phyloP scores from a whole-genome alignment of 2,329 filamentous ascomycete genomes.

The Neonectria neomacrospora region DNA sequence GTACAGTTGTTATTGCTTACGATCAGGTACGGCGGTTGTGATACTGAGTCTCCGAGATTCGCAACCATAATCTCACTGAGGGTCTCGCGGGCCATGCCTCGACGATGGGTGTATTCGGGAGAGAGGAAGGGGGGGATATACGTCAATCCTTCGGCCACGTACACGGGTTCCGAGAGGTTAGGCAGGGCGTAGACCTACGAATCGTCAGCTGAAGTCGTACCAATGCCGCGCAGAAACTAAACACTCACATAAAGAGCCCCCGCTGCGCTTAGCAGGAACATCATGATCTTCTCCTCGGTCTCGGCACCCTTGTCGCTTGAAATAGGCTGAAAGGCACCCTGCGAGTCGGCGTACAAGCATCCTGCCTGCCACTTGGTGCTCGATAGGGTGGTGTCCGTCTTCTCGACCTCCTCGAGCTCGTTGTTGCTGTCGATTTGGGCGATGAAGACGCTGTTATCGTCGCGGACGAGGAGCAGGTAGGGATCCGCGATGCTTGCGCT shows the following conservation, averaged over 20 bases:
- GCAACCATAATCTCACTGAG: slow-evolving; percentile 85
- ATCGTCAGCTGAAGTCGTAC: slow-evolving; percentile 14
- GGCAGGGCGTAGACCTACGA: slow-evolving; percentile 80
- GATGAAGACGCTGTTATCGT: slow-evolving; percentile 83
- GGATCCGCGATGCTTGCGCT: slow-evolving; percentile 88
- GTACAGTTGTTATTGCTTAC: slow-evolving; percentile 59
- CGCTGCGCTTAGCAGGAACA: slow-evolving; percentile 81
- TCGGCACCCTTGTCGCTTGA: slow-evolving; percentile 54
- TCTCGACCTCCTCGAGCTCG: slow-evolving; percentile 85
- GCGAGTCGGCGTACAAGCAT: slow-evolving; percentile 80
- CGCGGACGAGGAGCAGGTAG: slow-evolving; percentile 83
- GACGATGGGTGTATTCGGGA: slow-evolving; percentile 73
- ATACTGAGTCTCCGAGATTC: slow-evolving; percentile 81
- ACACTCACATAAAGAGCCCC: slow-evolving; percentile 77
- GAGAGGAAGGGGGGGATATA: slow-evolving; percentile 83
- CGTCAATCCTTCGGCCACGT: slow-evolving; percentile 78
- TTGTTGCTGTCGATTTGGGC: slow-evolving; percentile 80
- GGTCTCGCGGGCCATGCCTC: slow-evolving; percentile 76
- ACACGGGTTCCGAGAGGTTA: slow-evolving; percentile 76
- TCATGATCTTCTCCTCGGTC: slow-evolving; percentile 65
- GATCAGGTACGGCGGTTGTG: slow-evolving; percentile 81
- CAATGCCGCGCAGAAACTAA: neutral
- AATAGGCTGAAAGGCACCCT: slow-evolving; percentile 62
- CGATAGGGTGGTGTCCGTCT: slow-evolving; percentile 65
- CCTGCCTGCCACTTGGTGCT: slow-evolving; percentile 83